Evolutionary conservation across 202 grass and related monocot genomes (phyloP).

Genomic region (Alloteropsis angusta): DNA sequence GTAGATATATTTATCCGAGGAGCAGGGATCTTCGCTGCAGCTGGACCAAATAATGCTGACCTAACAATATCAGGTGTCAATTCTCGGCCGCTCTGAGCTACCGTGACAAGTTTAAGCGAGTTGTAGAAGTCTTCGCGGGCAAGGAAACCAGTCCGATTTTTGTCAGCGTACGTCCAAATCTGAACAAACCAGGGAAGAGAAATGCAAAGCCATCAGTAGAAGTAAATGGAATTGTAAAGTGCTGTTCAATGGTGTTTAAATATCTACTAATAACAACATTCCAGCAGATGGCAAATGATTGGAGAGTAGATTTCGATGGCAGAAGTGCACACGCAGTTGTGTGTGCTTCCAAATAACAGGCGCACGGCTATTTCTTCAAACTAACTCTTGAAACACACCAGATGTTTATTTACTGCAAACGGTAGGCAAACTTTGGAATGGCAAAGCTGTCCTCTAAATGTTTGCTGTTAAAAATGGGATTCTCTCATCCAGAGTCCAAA

Average conservation of each 20-base stretch:
- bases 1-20: constrained; percentile 57
- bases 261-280: not conserved
- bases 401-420: not conserved
- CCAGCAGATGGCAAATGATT: not conserved
- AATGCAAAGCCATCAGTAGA: not conserved
- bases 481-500: not conserved
- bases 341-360: not conserved
- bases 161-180: constrained; percentile 92
- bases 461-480: not conserved
- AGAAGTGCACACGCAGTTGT: not conserved
- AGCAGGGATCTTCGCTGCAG: constrained; percentile 82
- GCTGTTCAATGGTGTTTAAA: not conserved
- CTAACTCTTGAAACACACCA: not conserved
- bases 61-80: constrained; percentile 81
- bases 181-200: constrained; percentile 33
- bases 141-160: constrained; percentile 77
- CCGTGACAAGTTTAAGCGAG: constrained; percentile 73
- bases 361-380: not conserved
- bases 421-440: not conserved
- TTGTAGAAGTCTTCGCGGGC: constrained; percentile 86
- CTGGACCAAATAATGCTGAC: constrained; percentile 70
- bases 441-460: not conserved
- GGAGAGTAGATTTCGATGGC: not conserved
- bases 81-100: constrained; percentile 72
- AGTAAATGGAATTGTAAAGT: not conserved